Percentiles rank a stretch among this genome's conserved stretches.
These are phyloP conservation scores for Ceratocystis harringtonii DNA, from an alignment of 2,329 filamentous ascomycete genomes.

Conservation along the genomic window DNA sequence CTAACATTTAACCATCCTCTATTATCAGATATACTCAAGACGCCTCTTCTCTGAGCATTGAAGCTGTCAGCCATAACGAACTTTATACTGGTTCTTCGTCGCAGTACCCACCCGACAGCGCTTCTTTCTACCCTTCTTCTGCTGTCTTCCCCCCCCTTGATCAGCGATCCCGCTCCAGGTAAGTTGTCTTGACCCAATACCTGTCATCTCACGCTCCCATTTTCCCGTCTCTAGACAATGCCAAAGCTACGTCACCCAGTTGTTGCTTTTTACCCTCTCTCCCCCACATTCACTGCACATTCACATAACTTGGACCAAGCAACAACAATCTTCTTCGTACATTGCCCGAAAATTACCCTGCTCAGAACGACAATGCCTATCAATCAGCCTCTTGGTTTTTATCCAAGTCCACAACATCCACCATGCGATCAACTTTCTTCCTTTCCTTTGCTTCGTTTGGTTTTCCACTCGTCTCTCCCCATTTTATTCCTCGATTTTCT, in stretches of 20 bases:
- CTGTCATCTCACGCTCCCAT: not conserved
- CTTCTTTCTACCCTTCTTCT: conserved; percentile 34
- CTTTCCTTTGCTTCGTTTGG: not conserved
- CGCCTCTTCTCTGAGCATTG: conserved; percentile 38
- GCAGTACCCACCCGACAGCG: conserved; percentile 36
- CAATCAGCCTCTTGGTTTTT: not conserved
- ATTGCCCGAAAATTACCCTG: not conserved
- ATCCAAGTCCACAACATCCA: not conserved
- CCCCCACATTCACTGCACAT: not conserved
- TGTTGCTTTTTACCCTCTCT: not conserved
- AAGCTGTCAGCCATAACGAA: conserved; percentile 29
- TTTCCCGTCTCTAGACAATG: not conserved
- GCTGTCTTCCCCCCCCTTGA: conserved; percentile 36
- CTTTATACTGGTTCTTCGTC: conserved; percentile 36
- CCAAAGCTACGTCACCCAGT: not conserved
- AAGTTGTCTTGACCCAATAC: conserved; percentile 22
- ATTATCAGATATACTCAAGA: conserved; percentile 40
- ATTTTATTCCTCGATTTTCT: not conserved
- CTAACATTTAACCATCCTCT: conserved; percentile 15
- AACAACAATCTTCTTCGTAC: not conserved
- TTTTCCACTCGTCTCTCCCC: not conserved
- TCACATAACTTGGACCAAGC: not conserved
- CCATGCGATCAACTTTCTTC: too few species aligned
- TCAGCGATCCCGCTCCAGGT: conserved; percentile 41
- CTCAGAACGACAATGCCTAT: not conserved